phyloP scores from a whole-genome alignment of 768 basidiomycete genomes.

The Pleurotus giganteus region DNA sequence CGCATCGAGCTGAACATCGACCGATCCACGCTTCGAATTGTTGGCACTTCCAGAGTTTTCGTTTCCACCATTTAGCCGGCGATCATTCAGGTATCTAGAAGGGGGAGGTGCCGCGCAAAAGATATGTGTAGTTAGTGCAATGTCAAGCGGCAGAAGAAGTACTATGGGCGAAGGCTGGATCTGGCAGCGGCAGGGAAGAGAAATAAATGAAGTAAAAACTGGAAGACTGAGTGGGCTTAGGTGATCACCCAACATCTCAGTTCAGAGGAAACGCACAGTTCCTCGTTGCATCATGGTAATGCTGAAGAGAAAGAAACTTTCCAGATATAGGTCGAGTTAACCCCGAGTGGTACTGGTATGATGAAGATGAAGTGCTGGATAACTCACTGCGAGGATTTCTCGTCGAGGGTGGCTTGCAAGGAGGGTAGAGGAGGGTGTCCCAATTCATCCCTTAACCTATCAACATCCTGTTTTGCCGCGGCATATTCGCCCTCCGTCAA shows the following conservation, averaged over 20 bases:
- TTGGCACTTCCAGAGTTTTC: conserved; percentile 17
- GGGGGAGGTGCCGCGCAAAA: conserved; percentile 10
- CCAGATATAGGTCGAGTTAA: background rate
- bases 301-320: conserved; percentile 5
- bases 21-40: conserved; percentile 14
- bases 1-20: conserved; percentile 21
- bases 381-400: conserved; percentile 55
- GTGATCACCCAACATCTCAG: no score
- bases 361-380: conserved; percentile 7
- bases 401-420: conserved; percentile 71
- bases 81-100: conserved; percentile 60
- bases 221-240: conserved; percentile 9
- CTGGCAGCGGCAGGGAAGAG: background rate
- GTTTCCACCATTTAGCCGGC: conserved; percentile 55
- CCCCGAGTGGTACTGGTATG: background rate
- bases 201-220: background rate
- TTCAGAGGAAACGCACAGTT: no score
- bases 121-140: background rate
- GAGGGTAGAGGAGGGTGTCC: conserved; percentile 74
- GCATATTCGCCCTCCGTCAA: conserved; percentile 79
- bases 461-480: conserved; percentile 72
- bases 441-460: conserved; percentile 70
- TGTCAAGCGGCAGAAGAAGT: background rate
- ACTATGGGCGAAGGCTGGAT: background rate
- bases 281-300: background rate